phyloP scores from a whole-genome alignment of 2,329 filamentous ascomycete species.

The Nemania bipapillata region DNA sequence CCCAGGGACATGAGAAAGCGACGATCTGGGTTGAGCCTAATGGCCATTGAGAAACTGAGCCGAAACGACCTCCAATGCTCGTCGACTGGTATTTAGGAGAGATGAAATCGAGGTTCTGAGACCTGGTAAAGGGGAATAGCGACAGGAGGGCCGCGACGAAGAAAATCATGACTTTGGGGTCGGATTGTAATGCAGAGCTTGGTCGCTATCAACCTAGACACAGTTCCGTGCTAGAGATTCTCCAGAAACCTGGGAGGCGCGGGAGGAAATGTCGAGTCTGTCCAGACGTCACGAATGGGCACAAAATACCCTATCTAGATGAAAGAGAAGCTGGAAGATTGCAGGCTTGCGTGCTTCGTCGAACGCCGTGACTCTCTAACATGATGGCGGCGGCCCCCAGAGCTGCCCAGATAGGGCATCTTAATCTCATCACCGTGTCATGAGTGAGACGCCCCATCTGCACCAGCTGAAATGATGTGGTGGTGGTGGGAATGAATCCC shows the following conservation, averaged over 20 bases:
- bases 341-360: neutral
- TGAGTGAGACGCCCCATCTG: neutral
- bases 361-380: neutral
- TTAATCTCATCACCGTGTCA: neutral
- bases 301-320: neutral
- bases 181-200: neutral
- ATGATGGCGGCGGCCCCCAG: too few relatives aligned
- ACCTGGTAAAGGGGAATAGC: neutral
- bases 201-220: neutral
- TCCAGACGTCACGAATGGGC: neutral
- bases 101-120: constrained; percentile 9
- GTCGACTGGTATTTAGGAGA: constrained; percentile 5
- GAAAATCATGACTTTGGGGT: neutral
- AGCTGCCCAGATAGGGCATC: neutral
- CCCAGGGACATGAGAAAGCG: constrained; percentile 10
- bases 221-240: neutral
- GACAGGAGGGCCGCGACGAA: neutral
- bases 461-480: neutral
- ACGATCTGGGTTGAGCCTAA: constrained; percentile 24
- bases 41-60: neutral
- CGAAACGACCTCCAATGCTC: neutral
- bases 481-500: neutral
- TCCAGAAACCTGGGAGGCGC: neutral
- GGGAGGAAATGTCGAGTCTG: neutral
- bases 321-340: neutral